Evolutionary conservation across 2,329 filamentous ascomycete genomes (phyloP), one percentile per base, ranked within the genome.

Genomic region (Seiridium cupressi): DNA sequence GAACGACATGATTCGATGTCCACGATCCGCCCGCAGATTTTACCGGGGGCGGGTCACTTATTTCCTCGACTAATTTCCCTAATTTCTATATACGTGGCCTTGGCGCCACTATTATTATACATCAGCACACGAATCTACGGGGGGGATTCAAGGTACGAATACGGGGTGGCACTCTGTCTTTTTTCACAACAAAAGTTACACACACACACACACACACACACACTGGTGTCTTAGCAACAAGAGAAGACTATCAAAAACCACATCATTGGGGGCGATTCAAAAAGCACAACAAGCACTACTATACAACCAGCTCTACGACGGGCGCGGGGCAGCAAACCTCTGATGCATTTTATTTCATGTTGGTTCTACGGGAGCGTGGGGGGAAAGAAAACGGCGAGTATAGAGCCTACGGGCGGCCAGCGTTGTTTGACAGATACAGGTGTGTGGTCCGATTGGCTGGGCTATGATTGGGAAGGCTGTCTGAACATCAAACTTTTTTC

Each of bases 401-500:
- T 26, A 26, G 18, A 26, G 18, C 18, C 18, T 26, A 26, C 18
- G 18, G 18, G 18, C 2, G 18, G 18, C 18, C 18, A 26, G 18
- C 18, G 18, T 26, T 46, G 44, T 18, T 46, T 46, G 44, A 13
- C 10, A 32, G n/a, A 35, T 35, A 10, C 36, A 34, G 18, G 32
- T 51, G 49, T 35, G 49, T 35, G 49, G 34, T 18, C 18, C n/a
- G 26, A 36, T 18, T 44, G 36, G 38, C 32, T 38, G 47, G 40
- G 47, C n/a, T 44, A 18, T 44, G 18, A 38, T 49, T 18, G 56
- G 56, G 26, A 42, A 58, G 56, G 56, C 56, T 58, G 56, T 58
- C 56, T 58, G 56, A 58, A 58, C 56, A 49, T 26, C 7, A 5
- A 36, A 63, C 64, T 60, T 61, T 60, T 57, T 46, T 57, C 48